A percentile compares a stretch with the other conserved stretches of the same genome.
phyloP scores from a whole-genome alignment of 805 yeast species.

The Sugiyamaella smithiae region DNA sequence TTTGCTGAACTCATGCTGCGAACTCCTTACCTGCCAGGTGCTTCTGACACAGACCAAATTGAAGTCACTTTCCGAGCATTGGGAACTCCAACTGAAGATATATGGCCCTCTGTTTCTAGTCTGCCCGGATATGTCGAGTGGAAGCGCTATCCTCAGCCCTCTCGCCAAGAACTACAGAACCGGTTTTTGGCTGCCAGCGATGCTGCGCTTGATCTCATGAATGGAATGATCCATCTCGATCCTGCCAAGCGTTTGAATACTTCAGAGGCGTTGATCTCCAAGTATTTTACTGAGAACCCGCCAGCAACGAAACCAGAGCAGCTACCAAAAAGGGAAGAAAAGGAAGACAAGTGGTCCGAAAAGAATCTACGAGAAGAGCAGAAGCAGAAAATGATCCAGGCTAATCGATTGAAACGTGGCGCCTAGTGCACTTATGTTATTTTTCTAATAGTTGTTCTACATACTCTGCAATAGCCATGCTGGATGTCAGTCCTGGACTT shows the following conservation, averaged over 20 bases:
- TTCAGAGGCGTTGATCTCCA: constrained; percentile 58
- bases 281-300: constrained; percentile 71
- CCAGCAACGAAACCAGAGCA: constrained; percentile 63
- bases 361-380: constrained; percentile 17
- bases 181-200: constrained; percentile 91
- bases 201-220: constrained; percentile 71
- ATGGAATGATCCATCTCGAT: constrained; percentile 68
- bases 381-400: constrained; percentile 22
- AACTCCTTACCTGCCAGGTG: constrained; percentile 92
- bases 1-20: constrained; percentile 96
- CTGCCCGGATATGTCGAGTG: constrained; percentile 64
- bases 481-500: constrained; percentile 83
- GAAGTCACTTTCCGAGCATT: constrained; percentile 92
- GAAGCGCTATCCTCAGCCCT: constrained; percentile 78
- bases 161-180: constrained; percentile 71
- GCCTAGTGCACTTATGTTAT: background rate
- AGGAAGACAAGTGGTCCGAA: constrained; percentile 21
- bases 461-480: constrained; percentile 78
- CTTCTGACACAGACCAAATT: constrained; percentile 82
- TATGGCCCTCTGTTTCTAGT: constrained; percentile 85
- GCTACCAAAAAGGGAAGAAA: constrained; percentile 47
- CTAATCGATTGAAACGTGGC: constrained; percentile 17
- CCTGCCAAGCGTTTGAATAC: constrained; percentile 73
- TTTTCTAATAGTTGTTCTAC: constrained; percentile 38
- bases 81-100: constrained; percentile 91